These are phyloP conservation scores for Pythium brassicae DNA, from an alignment of 352 stramenopile species.

Conservation along the genomic window DNA sequence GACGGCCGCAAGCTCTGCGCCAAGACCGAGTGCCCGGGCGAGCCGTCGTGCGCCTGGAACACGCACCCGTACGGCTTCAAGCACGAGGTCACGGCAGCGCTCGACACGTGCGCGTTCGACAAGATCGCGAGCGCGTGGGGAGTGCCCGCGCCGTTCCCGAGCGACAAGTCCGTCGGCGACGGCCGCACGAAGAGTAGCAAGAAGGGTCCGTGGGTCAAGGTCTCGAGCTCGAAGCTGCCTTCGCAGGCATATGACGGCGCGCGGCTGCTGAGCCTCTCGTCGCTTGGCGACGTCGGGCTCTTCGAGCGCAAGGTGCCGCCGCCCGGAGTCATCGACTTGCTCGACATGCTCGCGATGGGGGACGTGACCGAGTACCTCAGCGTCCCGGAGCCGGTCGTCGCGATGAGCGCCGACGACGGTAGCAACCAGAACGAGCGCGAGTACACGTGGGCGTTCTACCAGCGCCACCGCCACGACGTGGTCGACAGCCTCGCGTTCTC, in stretches of 20 bases:
- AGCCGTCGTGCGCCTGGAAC: slow-evolving; percentile 39
- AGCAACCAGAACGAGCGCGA: slow-evolving; percentile 12
- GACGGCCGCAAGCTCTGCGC: slow-evolving; percentile 23
- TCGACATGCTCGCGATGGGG: slow-evolving; percentile 15
- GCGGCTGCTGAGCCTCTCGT: slow-evolving; percentile 11
- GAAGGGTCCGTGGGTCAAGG: not conserved
- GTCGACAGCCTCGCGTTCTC: slow-evolving; percentile 44
- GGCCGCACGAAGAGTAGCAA: slow-evolving; percentile 4
- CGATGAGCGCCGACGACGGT: slow-evolving; percentile 25
- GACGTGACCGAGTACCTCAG: slow-evolving; percentile 9
- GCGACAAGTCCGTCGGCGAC: slow-evolving; percentile 40
- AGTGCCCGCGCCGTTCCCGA: slow-evolving; percentile 46
- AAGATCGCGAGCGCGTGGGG: slow-evolving; percentile 31
- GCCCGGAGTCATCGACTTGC: slow-evolving; percentile 11
- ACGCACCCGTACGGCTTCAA: slow-evolving; percentile 31
- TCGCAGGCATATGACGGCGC: slow-evolving; percentile 11
- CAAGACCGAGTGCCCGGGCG: slow-evolving; percentile 19
- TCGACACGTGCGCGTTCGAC: slow-evolving; percentile 4
- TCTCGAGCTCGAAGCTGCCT: slow-evolving; percentile 1
- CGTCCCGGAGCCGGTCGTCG: slow-evolving; percentile 13
- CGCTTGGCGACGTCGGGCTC: slow-evolving; percentile 11
- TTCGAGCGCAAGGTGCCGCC: slow-evolving; percentile 8
- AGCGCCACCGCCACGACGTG: slow-evolving; percentile 23
- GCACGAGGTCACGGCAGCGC: slow-evolving; percentile 19
- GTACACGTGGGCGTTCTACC: slow-evolving; percentile 53